A percentile compares a stretch with the other conserved stretches of the same genome.
These are phyloP conservation scores for Carex myosuroides DNA, from an alignment of 176 grass and related monocot genomes.

Conservation along the genomic window DNA sequence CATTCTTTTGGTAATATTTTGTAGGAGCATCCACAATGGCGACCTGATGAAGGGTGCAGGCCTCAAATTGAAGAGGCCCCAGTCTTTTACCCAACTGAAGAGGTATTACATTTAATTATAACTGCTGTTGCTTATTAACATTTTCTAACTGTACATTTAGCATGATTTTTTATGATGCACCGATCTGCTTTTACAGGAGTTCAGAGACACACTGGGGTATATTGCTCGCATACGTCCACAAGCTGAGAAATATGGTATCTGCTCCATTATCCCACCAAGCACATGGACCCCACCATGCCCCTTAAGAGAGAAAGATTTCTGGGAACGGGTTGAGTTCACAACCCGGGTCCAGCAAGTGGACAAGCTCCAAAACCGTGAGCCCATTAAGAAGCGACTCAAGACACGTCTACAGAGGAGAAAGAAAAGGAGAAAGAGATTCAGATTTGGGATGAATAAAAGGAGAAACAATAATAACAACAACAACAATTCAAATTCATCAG, in stretches of 20 bases:
- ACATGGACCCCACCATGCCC: conserved; percentile 68
- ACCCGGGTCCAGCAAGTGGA: conserved; percentile 93
- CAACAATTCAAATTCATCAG: conserved; percentile 35
- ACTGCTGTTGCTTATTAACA: not conserved
- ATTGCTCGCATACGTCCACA: conserved; percentile 55
- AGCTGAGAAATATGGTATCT: conserved; percentile 87
- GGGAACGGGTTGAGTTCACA: conserved; percentile 53
- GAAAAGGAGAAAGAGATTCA: conserved; percentile 70
- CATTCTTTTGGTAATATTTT: not conserved
- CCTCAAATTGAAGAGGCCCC: conserved; percentile 81
- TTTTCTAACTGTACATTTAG: not conserved
- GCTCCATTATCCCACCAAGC: conserved; percentile 73
- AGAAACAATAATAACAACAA: conserved; percentile 49
- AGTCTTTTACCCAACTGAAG: conserved; percentile 76
- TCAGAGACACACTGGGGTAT: conserved; percentile 78
- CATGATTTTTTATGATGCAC: conserved; percentile 14
- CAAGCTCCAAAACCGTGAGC: conserved; percentile 90
- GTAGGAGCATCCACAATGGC: conserved; percentile 30
- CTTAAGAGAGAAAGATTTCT: conserved; percentile 72
- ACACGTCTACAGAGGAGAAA: conserved; percentile 56
- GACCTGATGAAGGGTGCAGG: conserved; percentile 42
- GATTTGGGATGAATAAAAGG: conserved; percentile 78
- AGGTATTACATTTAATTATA: conserved; percentile 42
- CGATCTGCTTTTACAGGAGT: conserved; percentile 53
- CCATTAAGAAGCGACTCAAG: conserved; percentile 51